Base-by-base conservation (phyloP, 768 basidiomycete species). In the Termitomyces sp. region DNA sequence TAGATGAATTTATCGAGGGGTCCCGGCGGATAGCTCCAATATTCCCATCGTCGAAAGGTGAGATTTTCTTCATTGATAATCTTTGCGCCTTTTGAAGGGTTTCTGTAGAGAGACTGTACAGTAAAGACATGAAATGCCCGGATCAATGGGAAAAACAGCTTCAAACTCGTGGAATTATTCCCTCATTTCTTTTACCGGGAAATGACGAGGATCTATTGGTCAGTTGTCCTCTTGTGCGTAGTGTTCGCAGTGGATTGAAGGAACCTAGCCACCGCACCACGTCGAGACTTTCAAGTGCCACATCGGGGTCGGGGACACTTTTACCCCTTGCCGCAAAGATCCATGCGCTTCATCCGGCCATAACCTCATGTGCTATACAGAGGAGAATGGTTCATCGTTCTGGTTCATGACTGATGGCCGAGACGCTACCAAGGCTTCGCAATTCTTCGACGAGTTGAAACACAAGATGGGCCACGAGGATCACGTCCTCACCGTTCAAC, bases 231-330 rank as follows among this genome's bases (percentile, higher is more conserved):
- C 1, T 31, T 38, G 43, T 41, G 27, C 29, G 5, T 25, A 19
- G n/a, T 58, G 12, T 47, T 34, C 41, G 25, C n/a, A 12, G 41
- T 31, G 25, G 12, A 47, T 32, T 47, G 37, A 59, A 40, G 52
- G n/a, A 47, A 46, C n/a, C n/a, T 32, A 49, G 88, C 74, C 75
- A 42, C 45, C 45, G 12, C 19, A 44, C 17, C 72, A 72, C 25
- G 82, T 89, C 4, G 86, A 92, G 63, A 91, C 90, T 0, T 71
- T 93, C 2, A 92, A 93, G 88, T 91, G 88, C 65, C 93, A 94
- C 62, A 69, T 92, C 6, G 92, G 92, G 8, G 75, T 87, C 56
- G 87, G 87, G 0, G 91, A 90, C 58, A 94, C 92, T 0, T 92
- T 83, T 68, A 92, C 92, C 0, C 86, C 91, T 1, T 87, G 82